Percentiles rank a stretch among this genome's conserved stretches.
Conservation (phyloP, 352 stramenopile genomes). For the Blastocystis sp. region DNA sequence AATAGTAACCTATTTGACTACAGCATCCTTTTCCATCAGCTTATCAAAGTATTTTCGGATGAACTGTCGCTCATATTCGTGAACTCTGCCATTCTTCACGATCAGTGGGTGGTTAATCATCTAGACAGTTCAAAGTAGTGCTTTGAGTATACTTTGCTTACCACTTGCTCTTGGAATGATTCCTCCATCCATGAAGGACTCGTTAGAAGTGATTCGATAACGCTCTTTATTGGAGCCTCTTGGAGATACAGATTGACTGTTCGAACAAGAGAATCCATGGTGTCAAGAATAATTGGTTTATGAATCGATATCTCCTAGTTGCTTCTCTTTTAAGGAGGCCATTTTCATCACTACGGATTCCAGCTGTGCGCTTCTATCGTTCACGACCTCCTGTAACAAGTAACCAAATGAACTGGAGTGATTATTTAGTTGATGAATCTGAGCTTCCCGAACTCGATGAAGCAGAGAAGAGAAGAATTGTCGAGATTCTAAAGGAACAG, state of each 20-base stretch:
- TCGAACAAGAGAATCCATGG: constrained; percentile 12
- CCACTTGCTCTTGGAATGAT: constrained; percentile 30
- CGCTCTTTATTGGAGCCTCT: neutral
- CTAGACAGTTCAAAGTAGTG: neutral
- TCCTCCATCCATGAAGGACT: constrained; percentile 13
- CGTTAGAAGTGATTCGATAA: neutral
- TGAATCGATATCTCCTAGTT: neutral
- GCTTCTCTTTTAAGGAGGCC: neutral
- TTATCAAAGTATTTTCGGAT: constrained; percentile 27
- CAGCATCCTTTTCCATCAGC: constrained; percentile 12
- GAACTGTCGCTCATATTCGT: constrained; percentile 22
- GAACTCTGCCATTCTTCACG: constrained; percentile 25
- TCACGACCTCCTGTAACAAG: neutral
- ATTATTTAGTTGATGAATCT: neutral
- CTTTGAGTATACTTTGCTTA: neutral
- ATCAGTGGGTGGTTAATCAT: constrained; percentile 49
- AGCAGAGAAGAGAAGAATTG: constrained; percentile 3
- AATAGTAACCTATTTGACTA: neutral
- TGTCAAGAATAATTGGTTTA: neutral
- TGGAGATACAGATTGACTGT: neutral
- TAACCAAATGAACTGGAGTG: neutral
- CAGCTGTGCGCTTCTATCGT: neutral
- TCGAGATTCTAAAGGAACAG: neutral
- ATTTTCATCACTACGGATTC: neutral
- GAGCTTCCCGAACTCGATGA: neutral